Conservation (phyloP, 495 filamentous ascomycete genomes). For the Aspergillus ostianus region DNA sequence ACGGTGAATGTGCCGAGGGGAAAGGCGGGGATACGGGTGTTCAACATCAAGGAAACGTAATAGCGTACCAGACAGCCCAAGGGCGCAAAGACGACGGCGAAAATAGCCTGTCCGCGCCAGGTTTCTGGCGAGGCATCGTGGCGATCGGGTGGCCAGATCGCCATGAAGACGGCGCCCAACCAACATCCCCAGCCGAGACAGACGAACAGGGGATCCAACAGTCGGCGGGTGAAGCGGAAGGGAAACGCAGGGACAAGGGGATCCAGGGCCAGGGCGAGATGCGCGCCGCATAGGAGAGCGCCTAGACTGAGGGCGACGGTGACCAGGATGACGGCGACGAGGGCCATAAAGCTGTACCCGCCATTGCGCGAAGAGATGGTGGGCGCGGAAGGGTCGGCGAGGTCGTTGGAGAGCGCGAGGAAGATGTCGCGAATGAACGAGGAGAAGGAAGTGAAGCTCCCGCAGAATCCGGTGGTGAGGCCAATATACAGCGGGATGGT, state of each 20-base stretch:
- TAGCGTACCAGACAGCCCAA: constrained; percentile 75
- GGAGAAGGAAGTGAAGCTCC: constrained; percentile 89
- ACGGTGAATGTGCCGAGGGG: constrained; percentile 87
- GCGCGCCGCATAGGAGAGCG: constrained; percentile 70
- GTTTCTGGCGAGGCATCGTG: constrained; percentile 23
- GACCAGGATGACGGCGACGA: constrained; percentile 65
- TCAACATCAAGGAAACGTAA: constrained; percentile 25
- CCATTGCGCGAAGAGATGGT: constrained; percentile 53
- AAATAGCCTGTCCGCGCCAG: constrained; percentile 74
- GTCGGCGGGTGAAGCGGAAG: constrained; percentile 50
- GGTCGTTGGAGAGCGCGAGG: constrained; percentile 75
- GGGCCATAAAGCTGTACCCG: constrained; percentile 80
- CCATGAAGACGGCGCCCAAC: constrained; percentile 74
- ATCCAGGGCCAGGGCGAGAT: constrained; percentile 67
- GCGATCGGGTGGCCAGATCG: constrained; percentile 71
- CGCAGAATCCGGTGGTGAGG: constrained; percentile 90
- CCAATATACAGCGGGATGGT: constrained; percentile 89
- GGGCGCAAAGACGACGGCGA: constrained; percentile 84
- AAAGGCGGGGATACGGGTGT: constrained; percentile 54
- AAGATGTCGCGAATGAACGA: constrained; percentile 84
- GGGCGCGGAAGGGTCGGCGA: constrained; percentile 48
- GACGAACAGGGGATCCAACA: constrained; percentile 62
- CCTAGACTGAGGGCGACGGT: constrained; percentile 68
- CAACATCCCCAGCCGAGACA: constrained; percentile 69
- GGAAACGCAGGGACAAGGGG: constrained; percentile 57